These are phyloP conservation scores for Elsinoe ampelina DNA, from an alignment of 2,329 filamentous ascomycete species.

Conservation along the genomic window DNA sequence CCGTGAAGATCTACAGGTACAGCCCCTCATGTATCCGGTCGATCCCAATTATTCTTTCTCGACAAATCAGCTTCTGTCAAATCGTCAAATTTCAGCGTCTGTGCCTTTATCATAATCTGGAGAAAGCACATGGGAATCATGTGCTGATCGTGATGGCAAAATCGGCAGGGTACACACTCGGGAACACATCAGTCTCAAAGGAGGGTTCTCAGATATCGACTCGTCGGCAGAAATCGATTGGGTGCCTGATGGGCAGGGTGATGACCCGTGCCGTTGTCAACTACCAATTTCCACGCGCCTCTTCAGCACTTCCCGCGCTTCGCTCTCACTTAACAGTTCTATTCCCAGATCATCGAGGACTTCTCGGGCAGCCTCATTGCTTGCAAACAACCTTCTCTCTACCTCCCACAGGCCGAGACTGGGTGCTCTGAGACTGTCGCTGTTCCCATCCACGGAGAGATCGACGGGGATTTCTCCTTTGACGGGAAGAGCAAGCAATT, in stretches of 20 bases:
- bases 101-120: background rate
- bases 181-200: no score
- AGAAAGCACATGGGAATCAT: background rate
- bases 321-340: constrained; percentile 51
- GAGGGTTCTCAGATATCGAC: no score
- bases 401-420: constrained; percentile 36
- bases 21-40: background rate
- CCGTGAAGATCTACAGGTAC: constrained; percentile 6
- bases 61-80: background rate
- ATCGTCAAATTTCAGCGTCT: background rate
- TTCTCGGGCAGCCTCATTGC: constrained; percentile 38
- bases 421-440: constrained; percentile 2
- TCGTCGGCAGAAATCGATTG: background rate
- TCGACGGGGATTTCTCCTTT: constrained; percentile 28
- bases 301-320: constrained; percentile 58
- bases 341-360: constrained; percentile 55
- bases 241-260: background rate
- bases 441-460: constrained; percentile 15
- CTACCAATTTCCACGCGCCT: constrained; percentile 50
- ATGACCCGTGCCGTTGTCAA: background rate
- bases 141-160: background rate
- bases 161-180: no score
- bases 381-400: constrained; percentile 37
- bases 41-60: background rate
- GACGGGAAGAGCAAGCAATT: constrained; percentile 56